These are phyloP conservation scores for Rhodotorula kratochvilovae DNA, from an alignment of 768 basidiomycete species.

Conservation along the genomic window DNA sequence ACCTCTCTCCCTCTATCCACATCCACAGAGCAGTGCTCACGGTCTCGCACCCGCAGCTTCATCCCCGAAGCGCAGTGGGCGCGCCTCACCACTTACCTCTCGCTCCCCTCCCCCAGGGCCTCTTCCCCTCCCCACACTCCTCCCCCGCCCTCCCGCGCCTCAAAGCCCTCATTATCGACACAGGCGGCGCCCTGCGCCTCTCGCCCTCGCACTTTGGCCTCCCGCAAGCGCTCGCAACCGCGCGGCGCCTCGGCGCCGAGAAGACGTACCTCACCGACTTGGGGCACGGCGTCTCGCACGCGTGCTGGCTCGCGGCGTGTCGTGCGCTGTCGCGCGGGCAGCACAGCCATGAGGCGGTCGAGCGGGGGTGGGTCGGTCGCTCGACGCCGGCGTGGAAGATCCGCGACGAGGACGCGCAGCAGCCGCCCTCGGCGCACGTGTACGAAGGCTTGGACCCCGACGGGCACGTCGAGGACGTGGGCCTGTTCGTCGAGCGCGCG, in stretches of 20 bases:
- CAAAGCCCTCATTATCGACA: conserved; percentile 24
- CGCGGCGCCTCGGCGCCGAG: conserved; percentile 7
- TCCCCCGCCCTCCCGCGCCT: conserved; percentile 11
- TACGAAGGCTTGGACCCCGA: conserved; percentile 1
- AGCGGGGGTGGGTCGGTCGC: neutral
- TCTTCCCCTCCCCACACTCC: neutral
- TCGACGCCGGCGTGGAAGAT: neutral
- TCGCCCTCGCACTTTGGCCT: conserved; percentile 23
- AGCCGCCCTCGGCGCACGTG: neutral
- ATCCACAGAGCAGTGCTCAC: no score
- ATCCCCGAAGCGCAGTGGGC: conserved; percentile 20
- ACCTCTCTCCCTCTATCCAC: no score
- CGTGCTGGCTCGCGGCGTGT: neutral
- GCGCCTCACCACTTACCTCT: neutral
- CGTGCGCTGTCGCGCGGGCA: neutral
- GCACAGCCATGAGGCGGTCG: neutral
- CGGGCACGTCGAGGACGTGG: conserved; percentile 8
- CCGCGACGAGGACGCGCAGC: neutral
- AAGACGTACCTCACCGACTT: conserved; percentile 32
- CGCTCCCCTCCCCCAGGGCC: conserved; percentile 20
- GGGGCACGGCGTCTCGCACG: conserved; percentile 17
- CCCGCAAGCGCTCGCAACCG: conserved; percentile 24
- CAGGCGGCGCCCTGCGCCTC: neutral
- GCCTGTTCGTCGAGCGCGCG: conserved; percentile 11
- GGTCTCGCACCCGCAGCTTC: conserved; percentile 14